Percentiles rank a stretch among this genome's conserved stretches.
Conservation (phyloP, 2,329 filamentous ascomycete species). For the Penicillium sumatraense region DNA sequence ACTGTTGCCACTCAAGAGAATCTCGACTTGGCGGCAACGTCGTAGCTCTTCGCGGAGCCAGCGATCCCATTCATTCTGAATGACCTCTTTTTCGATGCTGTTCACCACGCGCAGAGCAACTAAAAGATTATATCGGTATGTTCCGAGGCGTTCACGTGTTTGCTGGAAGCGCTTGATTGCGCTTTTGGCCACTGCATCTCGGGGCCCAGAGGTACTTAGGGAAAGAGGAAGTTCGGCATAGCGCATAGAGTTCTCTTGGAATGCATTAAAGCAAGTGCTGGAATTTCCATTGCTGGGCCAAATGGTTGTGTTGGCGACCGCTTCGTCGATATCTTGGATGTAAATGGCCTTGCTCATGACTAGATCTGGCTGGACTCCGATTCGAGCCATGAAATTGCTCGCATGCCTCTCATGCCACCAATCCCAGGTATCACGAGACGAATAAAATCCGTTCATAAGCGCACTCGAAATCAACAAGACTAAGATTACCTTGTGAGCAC, state of each 20-base stretch:
- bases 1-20: constrained; percentile 44
- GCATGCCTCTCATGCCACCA: constrained; percentile 90
- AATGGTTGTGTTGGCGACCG: constrained; percentile 47
- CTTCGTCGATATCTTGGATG: constrained; percentile 76
- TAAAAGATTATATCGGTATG: constrained; percentile 85
- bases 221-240: constrained; percentile 36
- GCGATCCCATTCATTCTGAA: constrained; percentile 88
- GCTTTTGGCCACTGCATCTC: constrained; percentile 37
- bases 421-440: constrained; percentile 70
- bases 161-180: constrained; percentile 67
- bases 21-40: constrained; percentile 70
- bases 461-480: constrained; percentile 69
- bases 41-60: constrained; percentile 82
- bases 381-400: constrained; percentile 75
- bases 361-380: constrained; percentile 78
- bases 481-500: constrained; percentile 76
- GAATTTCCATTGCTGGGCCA: constrained; percentile 33
- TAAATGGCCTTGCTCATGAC: constrained; percentile 88
- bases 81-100: constrained; percentile 81
- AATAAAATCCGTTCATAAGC: constrained; percentile 74
- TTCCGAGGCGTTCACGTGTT: constrained; percentile 80
- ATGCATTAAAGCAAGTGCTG: constrained; percentile 49
- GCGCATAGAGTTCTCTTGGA: constrained; percentile 47
- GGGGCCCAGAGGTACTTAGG: constrained; percentile 31
- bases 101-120: constrained; percentile 92